Percentiles rank a stretch among this genome's conserved stretches.
These are phyloP conservation scores for Cryphonectria nitschkei DNA, from an alignment of 2,329 filamentous ascomycete species.

Conservation along the genomic window DNA sequence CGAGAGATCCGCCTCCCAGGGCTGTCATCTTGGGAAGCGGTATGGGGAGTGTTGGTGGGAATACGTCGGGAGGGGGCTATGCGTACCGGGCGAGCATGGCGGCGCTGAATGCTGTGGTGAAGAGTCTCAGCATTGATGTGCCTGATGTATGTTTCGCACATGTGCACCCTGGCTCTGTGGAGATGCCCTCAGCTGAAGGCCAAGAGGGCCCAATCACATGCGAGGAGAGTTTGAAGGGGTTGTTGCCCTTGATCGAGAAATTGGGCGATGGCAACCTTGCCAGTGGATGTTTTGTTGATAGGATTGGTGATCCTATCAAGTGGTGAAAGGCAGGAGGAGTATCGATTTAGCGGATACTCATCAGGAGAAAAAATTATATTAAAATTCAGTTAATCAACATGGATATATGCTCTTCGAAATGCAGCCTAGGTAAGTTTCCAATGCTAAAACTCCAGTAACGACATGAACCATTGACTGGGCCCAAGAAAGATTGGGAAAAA, in stretches of 20 bases:
- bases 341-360: background rate
- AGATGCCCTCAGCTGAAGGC: background rate
- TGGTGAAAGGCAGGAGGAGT: slow-evolving; percentile 13
- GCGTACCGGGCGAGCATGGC: slow-evolving; percentile 27
- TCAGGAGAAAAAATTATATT: background rate
- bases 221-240: slow-evolving; percentile 11
- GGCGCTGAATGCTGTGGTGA: slow-evolving; percentile 24
- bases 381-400: slow-evolving; percentile 11
- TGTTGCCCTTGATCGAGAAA: slow-evolving; percentile 18
- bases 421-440: background rate
- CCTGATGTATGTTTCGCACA: slow-evolving; percentile 23
- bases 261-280: slow-evolving; percentile 9
- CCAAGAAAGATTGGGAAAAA: background rate
- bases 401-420: background rate
- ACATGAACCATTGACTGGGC: background rate
- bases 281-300: slow-evolving; percentile 25
- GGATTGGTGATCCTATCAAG: slow-evolving; percentile 9
- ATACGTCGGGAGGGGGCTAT: slow-evolving; percentile 14
- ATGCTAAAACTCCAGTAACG: background rate
- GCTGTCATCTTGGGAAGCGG: slow-evolving; percentile 17
- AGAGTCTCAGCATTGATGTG: slow-evolving; percentile 23
- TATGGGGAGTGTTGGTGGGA: slow-evolving; percentile 18
- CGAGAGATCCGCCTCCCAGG: slow-evolving; percentile 7
- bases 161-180: slow-evolving; percentile 18
- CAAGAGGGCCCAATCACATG: slow-evolving; percentile 14